These are phyloP conservation scores for Eucalyptus marginata DNA, from an alignment of 345 rosid species.

Conservation along the genomic window DNA sequence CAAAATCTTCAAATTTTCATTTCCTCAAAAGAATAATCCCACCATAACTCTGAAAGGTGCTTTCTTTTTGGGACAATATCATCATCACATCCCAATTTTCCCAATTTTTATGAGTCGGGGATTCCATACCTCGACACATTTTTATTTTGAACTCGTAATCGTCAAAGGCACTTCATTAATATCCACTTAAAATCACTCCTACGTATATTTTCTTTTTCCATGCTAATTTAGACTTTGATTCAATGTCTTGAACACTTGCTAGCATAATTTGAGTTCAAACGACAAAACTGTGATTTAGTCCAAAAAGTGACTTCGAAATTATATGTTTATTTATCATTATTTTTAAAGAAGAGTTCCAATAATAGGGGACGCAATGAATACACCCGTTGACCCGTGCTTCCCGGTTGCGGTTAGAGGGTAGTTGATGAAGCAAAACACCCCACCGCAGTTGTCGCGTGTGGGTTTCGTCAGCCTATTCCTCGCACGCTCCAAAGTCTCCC, in stretches of 20 bases:
- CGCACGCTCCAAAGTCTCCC: not conserved
- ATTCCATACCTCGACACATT: not conserved
- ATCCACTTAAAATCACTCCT: not conserved
- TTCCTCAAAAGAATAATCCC: not conserved
- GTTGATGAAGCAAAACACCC: not conserved
- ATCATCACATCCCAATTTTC: not conserved
- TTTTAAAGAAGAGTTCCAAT: not conserved
- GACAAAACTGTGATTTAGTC: not conserved
- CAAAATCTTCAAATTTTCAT: not conserved
- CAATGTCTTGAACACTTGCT: not conserved
- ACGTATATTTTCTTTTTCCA: not conserved
- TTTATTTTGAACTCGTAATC: not conserved
- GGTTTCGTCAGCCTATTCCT: not conserved
- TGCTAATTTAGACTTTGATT: not conserved
- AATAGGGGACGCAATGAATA: not conserved
- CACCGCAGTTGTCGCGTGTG: not conserved
- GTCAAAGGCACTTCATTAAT: not conserved
- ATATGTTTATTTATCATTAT: accelerated
- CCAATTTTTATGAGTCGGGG: too few species aligned
- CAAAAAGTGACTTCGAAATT: not conserved
- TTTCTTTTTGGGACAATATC: not conserved
- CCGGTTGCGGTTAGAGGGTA: not conserved
- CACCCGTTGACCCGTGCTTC: not conserved
- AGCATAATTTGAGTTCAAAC: not conserved
- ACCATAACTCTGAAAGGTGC: not conserved